Conservation (phyloP, 257 asterid species). For the Gentiana macrophylla region DNA sequence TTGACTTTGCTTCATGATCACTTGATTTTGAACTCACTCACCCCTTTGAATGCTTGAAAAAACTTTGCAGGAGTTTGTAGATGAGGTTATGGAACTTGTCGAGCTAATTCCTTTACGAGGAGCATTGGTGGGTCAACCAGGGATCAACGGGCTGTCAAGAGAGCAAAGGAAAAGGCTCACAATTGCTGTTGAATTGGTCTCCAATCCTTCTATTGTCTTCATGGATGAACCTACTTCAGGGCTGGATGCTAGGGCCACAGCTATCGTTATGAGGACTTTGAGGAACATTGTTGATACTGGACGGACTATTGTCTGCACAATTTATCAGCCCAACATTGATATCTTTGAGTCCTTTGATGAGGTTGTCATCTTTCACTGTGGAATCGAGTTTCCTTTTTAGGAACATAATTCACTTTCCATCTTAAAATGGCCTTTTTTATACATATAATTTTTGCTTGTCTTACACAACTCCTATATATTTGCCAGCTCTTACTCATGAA, state of each 20-base stretch:
- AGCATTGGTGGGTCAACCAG: conserved; percentile 86
- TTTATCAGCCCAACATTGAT: conserved; percentile 94
- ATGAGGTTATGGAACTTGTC: conserved; percentile 91
- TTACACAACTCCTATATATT: neutral
- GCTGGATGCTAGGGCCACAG: conserved; percentile 91
- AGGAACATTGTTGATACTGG: conserved; percentile 87
- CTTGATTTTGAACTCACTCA: neutral
- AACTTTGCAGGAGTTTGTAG: conserved; percentile 66
- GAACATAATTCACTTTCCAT: too few relatives aligned
- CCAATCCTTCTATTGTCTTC: conserved; percentile 82
- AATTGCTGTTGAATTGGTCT: conserved; percentile 88
- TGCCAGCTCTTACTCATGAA: conserved; percentile 81
- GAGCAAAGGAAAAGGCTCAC: conserved; percentile 92
- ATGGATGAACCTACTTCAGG: conserved; percentile 98
- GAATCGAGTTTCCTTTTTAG: too few relatives aligned
- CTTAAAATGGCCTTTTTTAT: too few relatives aligned
- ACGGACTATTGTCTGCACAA: conserved; percentile 92
- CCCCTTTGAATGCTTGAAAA: neutral
- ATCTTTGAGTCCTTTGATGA: conserved; percentile 93
- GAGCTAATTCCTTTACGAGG: conserved; percentile 73
- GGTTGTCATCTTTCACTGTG: conserved; percentile 28
- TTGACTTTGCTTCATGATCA: neutral
- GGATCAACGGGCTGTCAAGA: conserved; percentile 83
- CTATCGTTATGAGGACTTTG: conserved; percentile 93
- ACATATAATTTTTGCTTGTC: too few relatives aligned